Base-by-base conservation (phyloP, 1,284 basidiomycete species). In the Cystobasidium pallidum region DNA sequence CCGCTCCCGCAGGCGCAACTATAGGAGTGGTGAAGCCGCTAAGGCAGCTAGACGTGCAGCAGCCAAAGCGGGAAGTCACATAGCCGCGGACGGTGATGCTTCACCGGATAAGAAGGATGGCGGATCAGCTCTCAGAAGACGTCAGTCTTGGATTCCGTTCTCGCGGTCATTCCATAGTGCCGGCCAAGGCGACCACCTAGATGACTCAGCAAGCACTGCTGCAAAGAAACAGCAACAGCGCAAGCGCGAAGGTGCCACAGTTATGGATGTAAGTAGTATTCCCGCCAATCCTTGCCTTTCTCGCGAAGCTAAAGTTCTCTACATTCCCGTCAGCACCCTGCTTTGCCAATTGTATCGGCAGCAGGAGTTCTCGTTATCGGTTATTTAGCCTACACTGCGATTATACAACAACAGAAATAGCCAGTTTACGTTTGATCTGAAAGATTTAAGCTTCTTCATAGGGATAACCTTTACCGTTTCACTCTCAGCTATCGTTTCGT, bases 321-420 rank as follows among this genome's bases (percentile, higher is more conserved):
- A 3, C 19, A 21, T 13, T 13, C 32, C 32, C 47, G 4, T 26
- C 24, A 34, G 58, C 19, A 55, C 17, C 52, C 75, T 8, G 72
- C 74, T 21, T n/a, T 78, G 11, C 73, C 71, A n/a, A 62, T 76
- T 67, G 78, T 75, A 55, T 75, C 78, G 30, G 78, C 76, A 2
- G 78, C 75, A n/a, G 78, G 75, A 2, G 76, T 79, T 39, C 77
- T 78, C 28, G 72, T 80, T 15, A 70, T 80, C 52, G 79, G 78
- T n/a, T 77, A 80, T 32, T 78, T 77, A 15, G 79, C 78, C 39
- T 80, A 77, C 49, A 77, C 78, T 34, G 77, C 78, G 11, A 75
- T 80, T n/a, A 73, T 71, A 28, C 68, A 10, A 67, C 76, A 26
- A 52, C 75, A 74, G 75, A 77, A 72, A 51, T 78, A 66, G 76